phyloP scores from a whole-genome alignment of 2,329 filamentous ascomycete genomes.

The Cercospora zeina region DNA sequence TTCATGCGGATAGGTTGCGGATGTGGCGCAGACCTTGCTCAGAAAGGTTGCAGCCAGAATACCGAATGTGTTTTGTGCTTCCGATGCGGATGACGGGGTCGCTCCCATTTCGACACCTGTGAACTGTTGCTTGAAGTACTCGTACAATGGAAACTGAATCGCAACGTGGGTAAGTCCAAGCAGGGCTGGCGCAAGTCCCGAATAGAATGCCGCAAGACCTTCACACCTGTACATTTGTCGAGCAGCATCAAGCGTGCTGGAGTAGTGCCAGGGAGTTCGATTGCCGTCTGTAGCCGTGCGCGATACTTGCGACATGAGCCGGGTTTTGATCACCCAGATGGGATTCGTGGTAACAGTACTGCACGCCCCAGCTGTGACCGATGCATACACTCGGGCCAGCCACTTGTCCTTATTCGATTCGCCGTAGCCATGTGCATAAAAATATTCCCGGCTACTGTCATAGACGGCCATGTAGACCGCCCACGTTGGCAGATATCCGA shows the following conservation, averaged over 20 bases:
- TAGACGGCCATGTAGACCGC: slow-evolving; percentile 98
- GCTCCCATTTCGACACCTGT: slow-evolving; percentile 87
- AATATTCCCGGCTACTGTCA: slow-evolving; percentile 77
- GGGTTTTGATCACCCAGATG: slow-evolving; percentile 99
- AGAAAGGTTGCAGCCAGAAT: slow-evolving; percentile 86
- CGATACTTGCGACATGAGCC: slow-evolving; percentile 90
- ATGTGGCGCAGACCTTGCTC: slow-evolving; percentile 92
- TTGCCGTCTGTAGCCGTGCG: slow-evolving; percentile 55
- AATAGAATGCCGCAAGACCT: slow-evolving; percentile 89
- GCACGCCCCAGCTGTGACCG: slow-evolving; percentile 84
- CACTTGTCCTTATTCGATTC: slow-evolving; percentile 60
- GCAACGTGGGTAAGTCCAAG: slow-evolving; percentile 92
- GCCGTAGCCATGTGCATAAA: slow-evolving; percentile 57
- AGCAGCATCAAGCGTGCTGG: slow-evolving; percentile 83
- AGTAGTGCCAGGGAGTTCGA: slow-evolving; percentile 85
- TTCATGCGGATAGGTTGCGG: slow-evolving; percentile 94
- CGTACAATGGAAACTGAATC: slow-evolving; percentile 95
- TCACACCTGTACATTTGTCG: slow-evolving; percentile 94
- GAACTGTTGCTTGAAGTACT: slow-evolving; percentile 86
- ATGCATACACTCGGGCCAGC: slow-evolving; percentile 82
- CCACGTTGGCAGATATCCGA: slow-evolving; percentile 97
- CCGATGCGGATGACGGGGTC: slow-evolving; percentile 48
- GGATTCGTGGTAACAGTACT: slow-evolving; percentile 95
- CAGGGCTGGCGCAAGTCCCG: slow-evolving; percentile 86
- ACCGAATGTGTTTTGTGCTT: slow-evolving; percentile 68